Conservation (phyloP, 2,329 filamentous ascomycete species). For the Whalleya microplaca region DNA sequence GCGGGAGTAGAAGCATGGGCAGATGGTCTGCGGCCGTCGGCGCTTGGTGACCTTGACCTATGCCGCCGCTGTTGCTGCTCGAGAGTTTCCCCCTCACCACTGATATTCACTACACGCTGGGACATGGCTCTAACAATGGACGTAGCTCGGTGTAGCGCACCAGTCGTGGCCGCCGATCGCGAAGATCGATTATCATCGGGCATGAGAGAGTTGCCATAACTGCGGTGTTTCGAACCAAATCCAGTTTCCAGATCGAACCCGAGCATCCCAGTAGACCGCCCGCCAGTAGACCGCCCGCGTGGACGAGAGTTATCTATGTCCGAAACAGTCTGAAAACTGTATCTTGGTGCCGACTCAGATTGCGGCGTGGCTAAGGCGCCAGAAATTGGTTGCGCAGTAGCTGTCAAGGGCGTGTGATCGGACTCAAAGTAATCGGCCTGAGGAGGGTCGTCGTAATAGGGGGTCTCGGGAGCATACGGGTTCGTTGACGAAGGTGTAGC, state of each 20-base stretch:
- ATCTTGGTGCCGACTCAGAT: slow-evolving; percentile 47
- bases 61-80: slow-evolving; percentile 71
- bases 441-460: slow-evolving; percentile 47
- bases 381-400: slow-evolving; percentile 58
- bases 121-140: slow-evolving; percentile 87
- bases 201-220: slow-evolving; percentile 60
- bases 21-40: slow-evolving; percentile 53
- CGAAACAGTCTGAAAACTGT: slow-evolving; percentile 62
- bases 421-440: slow-evolving; percentile 54
- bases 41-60: slow-evolving; percentile 61
- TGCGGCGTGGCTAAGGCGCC: slow-evolving; percentile 49
- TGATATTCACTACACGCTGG: slow-evolving; percentile 95
- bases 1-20: slow-evolving; percentile 48
- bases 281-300: slow-evolving; percentile 49
- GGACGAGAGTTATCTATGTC: slow-evolving; percentile 53
- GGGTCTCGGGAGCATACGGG: slow-evolving; percentile 39
- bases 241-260: slow-evolving; percentile 63
- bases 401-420: slow-evolving; percentile 61
- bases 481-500: slow-evolving; percentile 33
- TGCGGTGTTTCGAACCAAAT: slow-evolving; percentile 54
- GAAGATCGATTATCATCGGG: slow-evolving; percentile 60
- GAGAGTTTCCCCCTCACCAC: slow-evolving; percentile 84
- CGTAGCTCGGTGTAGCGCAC: slow-evolving; percentile 69
- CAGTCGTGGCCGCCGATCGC: slow-evolving; percentile 64
- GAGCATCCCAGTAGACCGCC: slow-evolving; percentile 54